Conservation (phyloP, 305 asterid genomes). For the Solanum hybrid region DNA sequence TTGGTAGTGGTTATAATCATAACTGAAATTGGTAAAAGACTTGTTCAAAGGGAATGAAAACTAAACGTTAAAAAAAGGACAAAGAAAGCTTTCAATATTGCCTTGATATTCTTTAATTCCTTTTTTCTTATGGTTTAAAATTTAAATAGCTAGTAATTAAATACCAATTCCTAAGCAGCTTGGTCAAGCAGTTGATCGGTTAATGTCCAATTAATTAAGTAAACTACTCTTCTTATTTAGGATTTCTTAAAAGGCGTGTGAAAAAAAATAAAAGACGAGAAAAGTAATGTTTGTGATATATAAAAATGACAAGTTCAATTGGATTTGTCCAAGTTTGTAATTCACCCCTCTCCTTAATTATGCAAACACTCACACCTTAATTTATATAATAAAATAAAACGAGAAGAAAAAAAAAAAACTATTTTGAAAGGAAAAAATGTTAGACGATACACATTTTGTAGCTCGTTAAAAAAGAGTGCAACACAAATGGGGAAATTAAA, state of each 20-base stretch:
- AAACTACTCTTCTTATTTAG: background rate
- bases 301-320: background rate
- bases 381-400: background rate
- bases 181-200: background rate
- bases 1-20: background rate
- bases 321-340: background rate
- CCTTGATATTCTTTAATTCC: background rate
- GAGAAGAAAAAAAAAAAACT: background rate
- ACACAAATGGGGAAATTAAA: background rate
- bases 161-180: background rate
- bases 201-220: background rate
- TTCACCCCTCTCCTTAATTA: background rate
- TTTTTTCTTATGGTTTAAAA: background rate
- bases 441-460: background rate
- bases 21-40: background rate
- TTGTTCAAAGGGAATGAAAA: background rate
- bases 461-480: background rate
- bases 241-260: accelerated
- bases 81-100: background rate
- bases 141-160: background rate
- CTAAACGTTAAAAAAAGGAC: background rate
- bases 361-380: background rate
- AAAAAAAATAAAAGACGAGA: background rate
- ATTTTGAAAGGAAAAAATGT: background rate
- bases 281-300: background rate